These are phyloP conservation scores for Calonectria fujianensis DNA, from an alignment of 2,329 filamentous ascomycete species.

Conservation along the genomic window DNA sequence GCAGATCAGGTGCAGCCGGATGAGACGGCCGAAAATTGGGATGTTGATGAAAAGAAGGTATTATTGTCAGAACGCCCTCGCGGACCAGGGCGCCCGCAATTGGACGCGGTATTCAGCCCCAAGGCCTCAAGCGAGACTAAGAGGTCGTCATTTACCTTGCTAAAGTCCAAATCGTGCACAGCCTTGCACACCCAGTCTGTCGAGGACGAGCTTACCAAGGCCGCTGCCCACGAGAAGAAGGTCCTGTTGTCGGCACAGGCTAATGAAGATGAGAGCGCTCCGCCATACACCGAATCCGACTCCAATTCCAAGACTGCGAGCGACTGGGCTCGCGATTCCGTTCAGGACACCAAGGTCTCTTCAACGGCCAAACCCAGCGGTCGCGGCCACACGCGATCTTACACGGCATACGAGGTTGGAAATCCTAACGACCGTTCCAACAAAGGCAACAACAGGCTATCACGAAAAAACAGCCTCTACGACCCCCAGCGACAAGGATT, in stretches of 20 bases:
- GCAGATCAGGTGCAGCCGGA: background rate
- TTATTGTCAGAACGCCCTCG: background rate
- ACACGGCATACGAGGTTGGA: background rate
- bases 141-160: background rate
- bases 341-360: background rate
- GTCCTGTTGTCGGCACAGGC: background rate
- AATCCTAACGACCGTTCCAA: background rate
- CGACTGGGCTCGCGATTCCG: background rate
- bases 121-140: background rate
- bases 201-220: background rate
- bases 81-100: background rate
- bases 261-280: background rate
- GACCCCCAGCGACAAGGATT: constrained; percentile 5
- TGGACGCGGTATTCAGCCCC: too few species aligned
- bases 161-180: background rate
- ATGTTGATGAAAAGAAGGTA: background rate
- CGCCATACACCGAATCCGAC: background rate
- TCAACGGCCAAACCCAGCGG: background rate
- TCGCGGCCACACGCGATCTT: constrained; percentile 8
- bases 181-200: background rate
- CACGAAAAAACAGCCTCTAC: background rate
- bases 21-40: background rate
- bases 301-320: background rate
- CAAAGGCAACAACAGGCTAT: background rate
- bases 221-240: background rate